These are phyloP conservation scores for Penicillium pulvis DNA, from an alignment of 495 filamentous ascomycete genomes.

Conservation along the genomic window DNA sequence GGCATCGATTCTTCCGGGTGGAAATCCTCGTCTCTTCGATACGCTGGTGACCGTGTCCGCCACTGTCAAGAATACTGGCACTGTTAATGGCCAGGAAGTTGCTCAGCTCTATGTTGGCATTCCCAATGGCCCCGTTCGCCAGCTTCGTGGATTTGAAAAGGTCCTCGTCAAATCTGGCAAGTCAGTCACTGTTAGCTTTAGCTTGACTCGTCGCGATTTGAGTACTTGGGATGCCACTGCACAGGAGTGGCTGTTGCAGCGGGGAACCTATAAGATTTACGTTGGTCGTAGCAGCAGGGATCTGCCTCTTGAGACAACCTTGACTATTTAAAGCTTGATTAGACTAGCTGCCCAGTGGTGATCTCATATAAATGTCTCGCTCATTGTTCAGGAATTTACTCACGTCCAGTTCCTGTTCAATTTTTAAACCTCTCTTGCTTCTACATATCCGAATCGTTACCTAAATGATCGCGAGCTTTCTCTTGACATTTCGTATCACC, in stretches of 20 bases:
- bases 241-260: conserved; percentile 62
- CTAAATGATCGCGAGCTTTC: too few relatives aligned
- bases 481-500: too few relatives aligned
- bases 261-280: conserved; percentile 43
- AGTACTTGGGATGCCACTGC: conserved; percentile 64
- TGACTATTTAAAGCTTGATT: conserved; percentile 7
- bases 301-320: conserved; percentile 17
- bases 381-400: too few relatives aligned
- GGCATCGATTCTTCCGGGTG: conserved; percentile 51
- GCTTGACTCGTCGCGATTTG: conserved; percentile 64
- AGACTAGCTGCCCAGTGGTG: neutral
- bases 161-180: conserved; percentile 43
- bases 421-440: too few relatives aligned
- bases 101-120: conserved; percentile 58
- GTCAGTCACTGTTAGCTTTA: conserved; percentile 49
- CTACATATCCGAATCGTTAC: too few relatives aligned
- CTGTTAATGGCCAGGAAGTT: conserved; percentile 55
- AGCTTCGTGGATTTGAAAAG: conserved; percentile 71
- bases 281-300: conserved; percentile 58
- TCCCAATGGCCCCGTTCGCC: conserved; percentile 51
- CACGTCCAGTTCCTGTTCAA: too few relatives aligned
- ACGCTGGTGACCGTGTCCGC: conserved; percentile 51
- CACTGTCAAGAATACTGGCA: conserved; percentile 54
- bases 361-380: neutral
- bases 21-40: conserved; percentile 61